These are phyloP conservation scores for Echeveria elegans DNA, from an alignment of 164 flowering plant genomes.

Conservation along the genomic window DNA sequence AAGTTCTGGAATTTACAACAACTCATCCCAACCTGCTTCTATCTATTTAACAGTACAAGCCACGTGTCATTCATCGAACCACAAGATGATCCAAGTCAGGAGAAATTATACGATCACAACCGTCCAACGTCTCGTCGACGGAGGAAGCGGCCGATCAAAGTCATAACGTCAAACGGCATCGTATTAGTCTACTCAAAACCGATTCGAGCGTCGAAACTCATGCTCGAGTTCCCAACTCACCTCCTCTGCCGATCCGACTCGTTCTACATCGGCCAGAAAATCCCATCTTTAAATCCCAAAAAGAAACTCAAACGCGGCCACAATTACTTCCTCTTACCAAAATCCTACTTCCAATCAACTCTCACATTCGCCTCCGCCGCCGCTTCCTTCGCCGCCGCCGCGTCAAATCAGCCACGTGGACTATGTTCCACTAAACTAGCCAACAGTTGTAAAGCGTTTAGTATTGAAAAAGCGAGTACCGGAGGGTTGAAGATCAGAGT, in stretches of 20 bases:
- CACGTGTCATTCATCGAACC: background rate
- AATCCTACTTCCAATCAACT: slow-evolving; percentile 41
- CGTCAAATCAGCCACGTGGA: background rate
- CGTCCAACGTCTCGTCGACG: background rate
- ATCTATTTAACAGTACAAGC: background rate
- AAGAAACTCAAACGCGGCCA: slow-evolving; percentile 55
- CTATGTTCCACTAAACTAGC: slow-evolving; percentile 15
- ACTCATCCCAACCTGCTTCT: background rate
- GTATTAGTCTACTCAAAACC: slow-evolving; percentile 45
- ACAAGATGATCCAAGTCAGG: background rate
- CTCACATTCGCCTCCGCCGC: slow-evolving; percentile 52
- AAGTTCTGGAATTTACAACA: background rate
- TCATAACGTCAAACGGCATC: slow-evolving; percentile 41
- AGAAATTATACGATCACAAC: background rate
- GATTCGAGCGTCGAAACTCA: slow-evolving; percentile 39
- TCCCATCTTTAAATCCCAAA: slow-evolving; percentile 36
- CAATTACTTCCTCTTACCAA: slow-evolving; percentile 59
- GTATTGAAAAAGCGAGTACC: slow-evolving; percentile 33
- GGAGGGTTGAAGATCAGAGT: slow-evolving; percentile 47
- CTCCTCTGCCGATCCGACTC: slow-evolving; percentile 51
- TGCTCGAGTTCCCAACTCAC: slow-evolving; percentile 52
- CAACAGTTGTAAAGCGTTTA: slow-evolving; percentile 32
- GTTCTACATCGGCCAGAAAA: slow-evolving; percentile 59
- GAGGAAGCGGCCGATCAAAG: slow-evolving; percentile 23
- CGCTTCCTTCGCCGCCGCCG: slow-evolving; percentile 25